phyloP scores from a whole-genome alignment of 345 rosid genomes.

The Syzygium oleosum region DNA sequence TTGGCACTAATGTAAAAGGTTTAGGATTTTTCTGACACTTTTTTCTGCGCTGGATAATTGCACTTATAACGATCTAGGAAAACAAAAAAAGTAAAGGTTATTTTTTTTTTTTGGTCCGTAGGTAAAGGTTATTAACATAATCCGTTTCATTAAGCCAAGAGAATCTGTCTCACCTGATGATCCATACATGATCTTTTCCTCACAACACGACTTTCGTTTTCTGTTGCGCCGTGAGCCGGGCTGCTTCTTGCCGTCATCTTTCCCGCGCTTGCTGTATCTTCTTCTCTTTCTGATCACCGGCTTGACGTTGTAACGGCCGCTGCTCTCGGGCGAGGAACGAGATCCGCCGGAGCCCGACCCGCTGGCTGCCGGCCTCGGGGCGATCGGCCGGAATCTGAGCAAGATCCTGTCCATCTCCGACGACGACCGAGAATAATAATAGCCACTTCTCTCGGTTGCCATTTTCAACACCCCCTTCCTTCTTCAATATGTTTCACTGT shows the following conservation, averaged over 20 bases:
- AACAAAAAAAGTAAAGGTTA: not conserved
- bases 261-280: not conserved
- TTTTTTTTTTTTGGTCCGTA: too few species aligned
- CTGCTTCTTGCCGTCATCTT: not conserved
- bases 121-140: not conserved
- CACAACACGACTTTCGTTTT: not conserved
- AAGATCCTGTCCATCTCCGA: constrained; percentile 23
- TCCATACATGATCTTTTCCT: not conserved
- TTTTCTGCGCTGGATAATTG: not conserved
- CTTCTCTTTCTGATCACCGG: not conserved
- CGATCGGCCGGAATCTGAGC: constrained; percentile 78
- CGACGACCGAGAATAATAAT: not conserved
- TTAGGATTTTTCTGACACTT: too few species aligned
- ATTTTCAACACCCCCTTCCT: not conserved
- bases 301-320: not conserved
- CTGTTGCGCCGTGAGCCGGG: not conserved
- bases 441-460: not conserved
- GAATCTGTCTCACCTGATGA: not conserved
- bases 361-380: constrained; percentile 49
- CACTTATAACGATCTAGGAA: not conserved
- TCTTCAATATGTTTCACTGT: too few species aligned
- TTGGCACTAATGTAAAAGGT: too few species aligned
- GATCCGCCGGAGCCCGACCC: constrained; percentile 14
- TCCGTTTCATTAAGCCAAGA: not conserved
- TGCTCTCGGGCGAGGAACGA: not conserved